phyloP scores from a whole-genome alignment of 805 yeast species.

The Trichomonascus vanleenenianus region DNA sequence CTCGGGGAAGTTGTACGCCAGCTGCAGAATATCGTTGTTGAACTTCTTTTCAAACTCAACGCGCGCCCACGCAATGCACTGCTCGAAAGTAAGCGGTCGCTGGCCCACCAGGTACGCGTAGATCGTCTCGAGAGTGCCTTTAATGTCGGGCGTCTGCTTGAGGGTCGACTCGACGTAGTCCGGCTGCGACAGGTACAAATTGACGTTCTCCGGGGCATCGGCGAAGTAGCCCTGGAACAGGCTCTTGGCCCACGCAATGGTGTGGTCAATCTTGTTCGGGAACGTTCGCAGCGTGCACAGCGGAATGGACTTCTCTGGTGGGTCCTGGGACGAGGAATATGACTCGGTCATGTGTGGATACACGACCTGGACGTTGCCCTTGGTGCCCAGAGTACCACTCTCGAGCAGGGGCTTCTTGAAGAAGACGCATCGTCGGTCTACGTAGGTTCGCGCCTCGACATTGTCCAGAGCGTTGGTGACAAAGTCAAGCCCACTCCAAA shows the following conservation, averaged over 20 bases:
- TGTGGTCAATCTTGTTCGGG: conserved; percentile 97
- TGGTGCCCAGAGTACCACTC: conserved; percentile 96
- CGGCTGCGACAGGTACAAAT: conserved; percentile 82
- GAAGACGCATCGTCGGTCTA: conserved; percentile 93
- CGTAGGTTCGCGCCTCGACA: conserved; percentile 96
- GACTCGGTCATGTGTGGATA: conserved; percentile 92
- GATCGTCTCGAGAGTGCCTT: conserved; percentile 77
- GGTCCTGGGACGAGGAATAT: conserved; percentile 93
- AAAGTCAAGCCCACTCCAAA: conserved; percentile 78
- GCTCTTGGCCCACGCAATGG: conserved; percentile 98
- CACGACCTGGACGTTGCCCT: conserved; percentile 96
- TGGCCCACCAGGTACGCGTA: conserved; percentile 57
- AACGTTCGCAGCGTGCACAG: conserved; percentile 94
- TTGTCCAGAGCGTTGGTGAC: conserved; percentile 97
- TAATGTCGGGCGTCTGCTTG: conserved; percentile 88
- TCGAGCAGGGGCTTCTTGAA: conserved; percentile 86
- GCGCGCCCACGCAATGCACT: conserved; percentile 94
- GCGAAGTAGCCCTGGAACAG: conserved; percentile 86
- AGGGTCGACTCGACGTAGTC: conserved; percentile 85
- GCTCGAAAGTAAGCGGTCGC: conserved; percentile 86
- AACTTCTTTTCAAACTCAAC: conserved; percentile 78
- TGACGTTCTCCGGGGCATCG: conserved; percentile 90
- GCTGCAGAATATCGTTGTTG: conserved; percentile 79
- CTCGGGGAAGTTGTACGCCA: conserved; percentile 87
- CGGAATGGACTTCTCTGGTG: conserved; percentile 97